Base-by-base conservation (phyloP, 2,329 filamentous ascomycete genomes). In the Monilinia vaccinii-corymbosi region DNA sequence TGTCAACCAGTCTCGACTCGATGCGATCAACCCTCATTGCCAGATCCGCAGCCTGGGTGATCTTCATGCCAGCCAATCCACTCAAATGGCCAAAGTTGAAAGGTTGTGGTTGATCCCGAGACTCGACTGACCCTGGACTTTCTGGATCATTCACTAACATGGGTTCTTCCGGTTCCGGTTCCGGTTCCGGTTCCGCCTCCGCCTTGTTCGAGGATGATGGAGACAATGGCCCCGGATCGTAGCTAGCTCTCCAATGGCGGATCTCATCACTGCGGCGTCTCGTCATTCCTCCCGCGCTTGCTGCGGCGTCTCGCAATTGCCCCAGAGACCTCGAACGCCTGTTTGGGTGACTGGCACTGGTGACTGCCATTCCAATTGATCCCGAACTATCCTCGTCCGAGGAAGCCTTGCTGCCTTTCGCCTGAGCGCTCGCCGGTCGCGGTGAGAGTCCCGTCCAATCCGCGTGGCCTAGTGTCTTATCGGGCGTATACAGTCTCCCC, bases 181-280 rank as follows among this genome's bases (percentile, higher is more conserved):
- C n/a, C n/a, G n/a, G n/a, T n/a, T n/a, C n/a, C n/a, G n/a, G n/a
- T n/a, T n/a, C 73, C 3, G 67, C 68, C 28, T 77, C 74, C n/a
- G 75, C 73, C 23, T 71, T 71, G 47, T 74, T 71, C 3, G 80
- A 81, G 4, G 80, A 79, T 36, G 79, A 71, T 0, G 81, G 80
- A 8, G 81, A 83, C 58, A 78, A 69, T 55, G 79, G 74, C 1
- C 75, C 76, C 0, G 76, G 76, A 49, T 78, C 79, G 63, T 83
- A 82, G 63, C 83, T 85, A 66, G 82, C 79, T 62, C 84, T 77
- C 82, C 83, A 86, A 66, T 82, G 83, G 14, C 81, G 79, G 44
- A 86, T 84, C 69, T 87, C 84, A 59, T 84, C 82, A 67, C 82
- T 86, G 34, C 83, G 78, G 40, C 82, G 78, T 47, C 82, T 77